Base-by-base conservation (phyloP, 192 early-diverging fungal species). In the Coemansia sp. region DNA sequence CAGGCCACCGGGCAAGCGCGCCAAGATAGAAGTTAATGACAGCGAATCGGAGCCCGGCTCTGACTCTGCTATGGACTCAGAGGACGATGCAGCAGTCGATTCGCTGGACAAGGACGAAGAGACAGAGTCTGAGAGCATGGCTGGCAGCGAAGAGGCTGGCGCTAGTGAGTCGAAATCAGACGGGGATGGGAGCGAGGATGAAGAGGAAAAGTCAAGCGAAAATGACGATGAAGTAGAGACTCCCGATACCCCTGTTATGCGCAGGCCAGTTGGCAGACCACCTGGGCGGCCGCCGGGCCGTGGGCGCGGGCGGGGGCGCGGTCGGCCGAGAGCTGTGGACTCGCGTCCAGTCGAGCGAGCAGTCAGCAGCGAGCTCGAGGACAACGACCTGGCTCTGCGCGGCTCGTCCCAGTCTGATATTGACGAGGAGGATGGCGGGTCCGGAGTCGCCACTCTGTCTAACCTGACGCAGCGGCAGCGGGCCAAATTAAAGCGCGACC, bases 401-500 rank as follows among this genome's bases (percentile, higher is more conserved):
- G 53, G 18, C 37, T 62, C 53, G 6, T 50, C 45, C 21, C 64
- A 47, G 31, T 21, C 43, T n/a, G 62, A 64, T 12, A 31, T 74
- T 52, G 62, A 56, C 35, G 69, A 65, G 8, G 31, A 33, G 13
- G 66, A 62, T 35, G 65, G 39, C 26, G 61, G 34, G 10, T 62
- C 53, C 3, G 50, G 16, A 18, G 31, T 53, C 13, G 26, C 65
- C 9, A 18, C 25, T 1, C 52, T 57, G 21, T 33, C 61, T 33
- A 81, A 63, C 41, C 62, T 92, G 48, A 92, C 90, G 7, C 88
- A 88, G 36, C 85, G 91, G 26, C 91, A 92, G 70, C 69, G 89
- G 12, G 87, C 90, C 8, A 89, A 85, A 59, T 64, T 90, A 34
- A 86, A 86, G 47, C 73, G 79, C 50, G 85, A 82, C 25, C 68